Evolutionary conservation across 768 basidiomycete species (phyloP).

Genomic region (Rhodocollybia butyracea): DNA sequence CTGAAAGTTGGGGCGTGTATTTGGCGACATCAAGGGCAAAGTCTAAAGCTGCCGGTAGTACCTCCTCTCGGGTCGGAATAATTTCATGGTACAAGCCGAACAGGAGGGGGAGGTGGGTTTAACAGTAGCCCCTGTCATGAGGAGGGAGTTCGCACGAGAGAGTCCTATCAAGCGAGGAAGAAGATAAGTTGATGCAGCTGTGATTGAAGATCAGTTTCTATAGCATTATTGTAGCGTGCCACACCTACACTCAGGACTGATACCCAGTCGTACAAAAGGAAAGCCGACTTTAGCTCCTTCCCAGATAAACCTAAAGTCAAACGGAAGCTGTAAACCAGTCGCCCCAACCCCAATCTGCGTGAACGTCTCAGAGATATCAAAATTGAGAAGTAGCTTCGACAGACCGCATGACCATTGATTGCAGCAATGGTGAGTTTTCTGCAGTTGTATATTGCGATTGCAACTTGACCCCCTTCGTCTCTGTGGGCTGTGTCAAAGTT

Average conservation of each 20-base stretch:
- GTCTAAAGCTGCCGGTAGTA: slow-evolving; percentile 48
- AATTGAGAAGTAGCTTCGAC: slow-evolving; percentile 11
- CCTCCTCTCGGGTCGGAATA: slow-evolving; percentile 45
- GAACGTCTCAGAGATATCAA: too few species aligned
- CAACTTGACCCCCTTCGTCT: slow-evolving; percentile 44
- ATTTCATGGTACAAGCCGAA: slow-evolving; percentile 43
- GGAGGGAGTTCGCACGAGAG: slow-evolving; percentile 46
- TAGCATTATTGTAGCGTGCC: too few species aligned
- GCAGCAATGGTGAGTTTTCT: slow-evolving; percentile 53
- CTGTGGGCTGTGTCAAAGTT: slow-evolving; percentile 26
- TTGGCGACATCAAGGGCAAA: slow-evolving; percentile 49
- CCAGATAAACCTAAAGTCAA: slow-evolving; percentile 52
- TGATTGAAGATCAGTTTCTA: not conserved
- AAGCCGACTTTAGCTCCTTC: slow-evolving; percentile 43
- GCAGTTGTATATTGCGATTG: slow-evolving; percentile 46
- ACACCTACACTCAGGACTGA: slow-evolving; percentile 45
- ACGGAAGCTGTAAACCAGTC: slow-evolving; percentile 46
- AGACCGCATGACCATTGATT: slow-evolving; percentile 48
- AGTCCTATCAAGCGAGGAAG: slow-evolving; percentile 54
- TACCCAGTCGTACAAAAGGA: slow-evolving; percentile 49
- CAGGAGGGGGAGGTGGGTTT: slow-evolving; percentile 41
- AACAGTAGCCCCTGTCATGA: slow-evolving; percentile 43
- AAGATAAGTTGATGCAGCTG: slow-evolving; percentile 42
- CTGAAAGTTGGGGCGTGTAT: slow-evolving; percentile 45
- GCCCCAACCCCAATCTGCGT: slow-evolving; percentile 48